A percentile compares a stretch with the other conserved stretches of the same genome.
phyloP scores from a whole-genome alignment of 2,329 filamentous ascomycete species.

The Truncatella angustata region DNA sequence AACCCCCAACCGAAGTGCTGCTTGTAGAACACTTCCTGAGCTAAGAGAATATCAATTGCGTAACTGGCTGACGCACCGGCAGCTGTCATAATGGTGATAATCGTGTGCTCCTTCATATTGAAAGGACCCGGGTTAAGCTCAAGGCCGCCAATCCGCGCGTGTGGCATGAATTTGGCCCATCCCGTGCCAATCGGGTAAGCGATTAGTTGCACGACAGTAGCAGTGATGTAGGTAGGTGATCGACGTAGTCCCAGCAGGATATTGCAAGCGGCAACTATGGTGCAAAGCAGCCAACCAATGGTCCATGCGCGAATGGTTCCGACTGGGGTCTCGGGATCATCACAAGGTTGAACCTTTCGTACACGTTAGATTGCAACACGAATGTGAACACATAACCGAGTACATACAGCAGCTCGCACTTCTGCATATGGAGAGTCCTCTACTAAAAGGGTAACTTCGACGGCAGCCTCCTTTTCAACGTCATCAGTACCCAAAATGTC shows the following conservation, averaged over 20 bases:
- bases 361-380: neutral
- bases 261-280: slow-evolving; percentile 60
- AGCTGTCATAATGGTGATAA: slow-evolving; percentile 46
- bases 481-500: slow-evolving; percentile 53
- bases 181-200: slow-evolving; percentile 46
- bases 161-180: slow-evolving; percentile 2
- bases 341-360: slow-evolving; percentile 23
- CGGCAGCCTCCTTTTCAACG: slow-evolving; percentile 53
- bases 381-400: neutral
- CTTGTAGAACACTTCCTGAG: slow-evolving; percentile 46
- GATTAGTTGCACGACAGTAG: slow-evolving; percentile 61
- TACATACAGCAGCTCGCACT: slow-evolving; percentile 58
- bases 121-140: slow-evolving; percentile 39
- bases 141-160: neutral
- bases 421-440: slow-evolving; percentile 68
- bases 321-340: slow-evolving; percentile 45
- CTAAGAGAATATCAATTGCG: slow-evolving; percentile 34
- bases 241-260: slow-evolving; percentile 60
- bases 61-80: slow-evolving; percentile 33
- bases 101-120: slow-evolving; percentile 48
- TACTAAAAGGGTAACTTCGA: slow-evolving; percentile 58
- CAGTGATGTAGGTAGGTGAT: slow-evolving; percentile 57
- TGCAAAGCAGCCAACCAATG: slow-evolving; percentile 60
- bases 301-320: slow-evolving; percentile 65
- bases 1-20: slow-evolving; percentile 56